Conservation (phyloP, 2,329 filamentous ascomycete genomes). For the Pestalotiopsis sp. region DNA sequence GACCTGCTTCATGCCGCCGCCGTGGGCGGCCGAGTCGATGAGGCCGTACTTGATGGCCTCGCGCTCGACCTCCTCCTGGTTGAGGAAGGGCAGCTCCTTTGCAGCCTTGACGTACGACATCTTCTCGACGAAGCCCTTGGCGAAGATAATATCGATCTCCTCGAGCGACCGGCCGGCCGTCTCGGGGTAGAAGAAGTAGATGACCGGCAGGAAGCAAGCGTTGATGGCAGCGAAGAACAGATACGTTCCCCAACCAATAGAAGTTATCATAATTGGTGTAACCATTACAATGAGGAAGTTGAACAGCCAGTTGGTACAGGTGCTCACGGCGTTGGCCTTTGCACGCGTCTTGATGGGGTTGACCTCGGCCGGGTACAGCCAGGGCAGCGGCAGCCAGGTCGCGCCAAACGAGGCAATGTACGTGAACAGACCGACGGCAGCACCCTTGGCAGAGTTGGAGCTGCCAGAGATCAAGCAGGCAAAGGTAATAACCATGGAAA, state of each 20-base stretch:
- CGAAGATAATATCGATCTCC: constrained; percentile 62
- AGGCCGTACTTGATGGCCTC: constrained; percentile 41
- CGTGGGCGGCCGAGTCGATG: constrained; percentile 12
- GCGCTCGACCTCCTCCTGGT: constrained; percentile 53
- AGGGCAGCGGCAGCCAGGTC: constrained; percentile 62
- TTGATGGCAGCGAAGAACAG: constrained; percentile 51
- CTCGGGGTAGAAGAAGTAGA: constrained; percentile 58
- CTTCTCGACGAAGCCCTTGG: constrained; percentile 60
- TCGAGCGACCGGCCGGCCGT: constrained; percentile 53
- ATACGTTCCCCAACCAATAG: constrained; percentile 55
- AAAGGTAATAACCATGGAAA: constrained; percentile 64
- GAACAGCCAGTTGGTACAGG: constrained; percentile 56
- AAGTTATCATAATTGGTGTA: constrained; percentile 64
- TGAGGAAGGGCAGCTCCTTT: constrained; percentile 56
- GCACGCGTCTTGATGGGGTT: constrained; percentile 51
- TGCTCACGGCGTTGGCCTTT: constrained; percentile 56
- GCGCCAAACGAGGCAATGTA: constrained; percentile 73
- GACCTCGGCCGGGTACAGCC: constrained; percentile 59
- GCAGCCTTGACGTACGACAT: constrained; percentile 65
- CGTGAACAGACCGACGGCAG: constrained; percentile 68
- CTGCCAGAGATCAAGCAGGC: constrained; percentile 67
- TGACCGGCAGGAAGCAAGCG: constrained; percentile 45
- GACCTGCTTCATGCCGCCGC: not conserved
- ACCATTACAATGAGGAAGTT: constrained; percentile 62
- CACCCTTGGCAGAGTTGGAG: constrained; percentile 64